A percentile compares a stretch with the other conserved stretches of the same genome.
Conservation (phyloP, 2,329 filamentous ascomycete genomes). For the Pseudogymnoascus sp. region DNA sequence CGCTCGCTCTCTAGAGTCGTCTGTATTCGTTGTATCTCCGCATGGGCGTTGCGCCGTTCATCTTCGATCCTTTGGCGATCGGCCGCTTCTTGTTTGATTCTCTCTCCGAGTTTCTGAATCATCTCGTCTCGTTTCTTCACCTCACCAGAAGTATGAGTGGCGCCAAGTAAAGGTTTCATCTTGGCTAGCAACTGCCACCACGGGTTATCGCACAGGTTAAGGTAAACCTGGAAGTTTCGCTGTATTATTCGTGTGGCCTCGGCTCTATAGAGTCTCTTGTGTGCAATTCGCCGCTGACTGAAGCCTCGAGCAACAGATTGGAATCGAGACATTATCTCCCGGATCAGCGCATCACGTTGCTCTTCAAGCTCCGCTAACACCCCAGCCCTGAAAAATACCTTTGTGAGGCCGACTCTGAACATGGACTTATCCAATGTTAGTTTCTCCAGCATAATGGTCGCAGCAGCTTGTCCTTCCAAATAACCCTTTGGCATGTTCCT, state of each 20-base stretch:
- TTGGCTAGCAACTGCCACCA: conserved; percentile 96
- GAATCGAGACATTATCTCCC: conserved; percentile 87
- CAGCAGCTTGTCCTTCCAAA: conserved; percentile 79
- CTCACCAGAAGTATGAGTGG: conserved; percentile 83
- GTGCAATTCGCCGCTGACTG: conserved; percentile 75
- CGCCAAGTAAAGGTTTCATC: conserved; percentile 91
- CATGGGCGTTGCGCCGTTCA: conserved; percentile 76
- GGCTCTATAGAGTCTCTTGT: conserved; percentile 88
- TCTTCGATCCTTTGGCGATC: conserved; percentile 80
- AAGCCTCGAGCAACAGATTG: conserved; percentile 90
- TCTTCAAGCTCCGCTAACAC: conserved; percentile 96
- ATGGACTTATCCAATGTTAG: conserved; percentile 76
- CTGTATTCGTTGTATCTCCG: conserved; percentile 82
- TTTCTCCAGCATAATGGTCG: conserved; percentile 80
- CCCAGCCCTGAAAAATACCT: conserved; percentile 95
- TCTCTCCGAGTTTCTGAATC: conserved; percentile 78
- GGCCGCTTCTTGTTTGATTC: conserved; percentile 67
- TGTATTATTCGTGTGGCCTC: conserved; percentile 95
- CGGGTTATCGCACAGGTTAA: conserved; percentile 81
- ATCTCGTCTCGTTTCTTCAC: conserved; percentile 93
- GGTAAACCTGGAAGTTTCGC: conserved; percentile 85
- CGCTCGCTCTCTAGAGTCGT: conserved; percentile 93
- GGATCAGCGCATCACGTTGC: conserved; percentile 83
- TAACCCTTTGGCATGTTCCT: conserved; percentile 82
- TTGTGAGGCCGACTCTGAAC: conserved; percentile 90